phyloP scores from a whole-genome alignment of 2,329 filamentous ascomycete genomes.

The Cytospora piceicola region DNA sequence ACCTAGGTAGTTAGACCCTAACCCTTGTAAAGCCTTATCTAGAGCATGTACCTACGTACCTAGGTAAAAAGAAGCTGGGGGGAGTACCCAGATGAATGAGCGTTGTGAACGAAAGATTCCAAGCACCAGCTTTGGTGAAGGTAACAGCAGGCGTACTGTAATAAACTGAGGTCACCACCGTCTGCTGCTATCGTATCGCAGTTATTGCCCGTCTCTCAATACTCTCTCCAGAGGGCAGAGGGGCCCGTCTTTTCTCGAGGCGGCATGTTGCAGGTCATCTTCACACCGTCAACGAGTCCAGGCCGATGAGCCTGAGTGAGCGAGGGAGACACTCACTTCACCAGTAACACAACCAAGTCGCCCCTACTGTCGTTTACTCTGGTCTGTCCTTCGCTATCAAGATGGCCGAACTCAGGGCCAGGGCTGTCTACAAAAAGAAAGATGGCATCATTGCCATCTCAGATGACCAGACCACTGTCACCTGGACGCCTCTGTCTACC shows the following conservation, averaged over 20 bases:
- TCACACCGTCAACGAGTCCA: slow-evolving; percentile 1
- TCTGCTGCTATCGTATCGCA: neutral
- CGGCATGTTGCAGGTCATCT: slow-evolving; percentile 1
- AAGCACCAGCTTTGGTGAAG: neutral
- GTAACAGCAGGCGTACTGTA: neutral
- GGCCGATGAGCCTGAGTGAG: slow-evolving; percentile 7
- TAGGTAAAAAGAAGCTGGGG: neutral
- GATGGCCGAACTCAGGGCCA: slow-evolving; percentile 67
- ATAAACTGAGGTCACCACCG: neutral
- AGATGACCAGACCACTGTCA: slow-evolving; percentile 72
- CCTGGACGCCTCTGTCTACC: slow-evolving; percentile 75
- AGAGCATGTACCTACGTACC: neutral
- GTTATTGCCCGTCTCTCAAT: neutral
- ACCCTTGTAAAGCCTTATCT: too few relatives aligned
- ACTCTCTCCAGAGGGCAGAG: neutral
- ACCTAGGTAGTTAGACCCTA: too few relatives aligned
- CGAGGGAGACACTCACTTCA: neutral
- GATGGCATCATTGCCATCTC: slow-evolving; percentile 82
- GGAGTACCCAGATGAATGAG: neutral
- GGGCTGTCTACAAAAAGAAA: slow-evolving; percentile 90
- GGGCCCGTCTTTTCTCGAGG: neutral
- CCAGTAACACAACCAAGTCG: neutral
- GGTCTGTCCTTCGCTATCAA: neutral
- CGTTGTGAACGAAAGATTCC: neutral
- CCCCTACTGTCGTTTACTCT: neutral